phyloP scores from a whole-genome alignment of 2,329 filamentous ascomycete genomes.

The Fusarium keratoplasticum region DNA sequence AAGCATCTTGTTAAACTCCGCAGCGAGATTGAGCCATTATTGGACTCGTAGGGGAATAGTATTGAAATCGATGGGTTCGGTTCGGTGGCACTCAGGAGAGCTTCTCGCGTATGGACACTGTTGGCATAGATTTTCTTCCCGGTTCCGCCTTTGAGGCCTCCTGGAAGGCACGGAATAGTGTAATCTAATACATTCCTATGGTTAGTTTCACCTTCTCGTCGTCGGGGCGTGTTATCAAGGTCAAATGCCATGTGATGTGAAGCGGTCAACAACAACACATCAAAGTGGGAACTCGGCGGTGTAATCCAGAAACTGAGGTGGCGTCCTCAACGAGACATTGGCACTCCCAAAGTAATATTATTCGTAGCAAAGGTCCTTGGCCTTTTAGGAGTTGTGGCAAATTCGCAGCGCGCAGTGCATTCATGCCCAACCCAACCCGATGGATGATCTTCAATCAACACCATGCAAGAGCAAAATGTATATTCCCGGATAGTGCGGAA shows the following conservation, averaged over 20 bases:
- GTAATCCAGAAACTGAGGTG: neutral
- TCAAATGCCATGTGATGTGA: neutral
- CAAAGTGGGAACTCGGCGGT: neutral
- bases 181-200: constrained; percentile 22
- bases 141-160: neutral
- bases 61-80: neutral
- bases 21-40: constrained; percentile 48
- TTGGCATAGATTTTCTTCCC: constrained; percentile 12
- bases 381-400: neutral
- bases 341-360: neutral
- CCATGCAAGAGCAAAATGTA: constrained; percentile 5
- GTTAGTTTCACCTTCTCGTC: constrained; percentile 6
- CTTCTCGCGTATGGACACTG: neutral
- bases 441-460: constrained; percentile 24
- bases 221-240: neutral
- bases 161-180: neutral
- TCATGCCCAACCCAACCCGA: constrained; percentile 32
- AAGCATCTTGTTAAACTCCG: constrained; percentile 49
- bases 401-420: constrained; percentile 10
- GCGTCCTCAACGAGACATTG: neutral
- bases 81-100: neutral
- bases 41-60: constrained; percentile 41
- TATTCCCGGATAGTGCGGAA: constrained; percentile 25
- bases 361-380: neutral
- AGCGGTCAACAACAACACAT: neutral